Base-by-base conservation (phyloP, 306 rosid species). In the Ziziphus jujuba region DNA sequence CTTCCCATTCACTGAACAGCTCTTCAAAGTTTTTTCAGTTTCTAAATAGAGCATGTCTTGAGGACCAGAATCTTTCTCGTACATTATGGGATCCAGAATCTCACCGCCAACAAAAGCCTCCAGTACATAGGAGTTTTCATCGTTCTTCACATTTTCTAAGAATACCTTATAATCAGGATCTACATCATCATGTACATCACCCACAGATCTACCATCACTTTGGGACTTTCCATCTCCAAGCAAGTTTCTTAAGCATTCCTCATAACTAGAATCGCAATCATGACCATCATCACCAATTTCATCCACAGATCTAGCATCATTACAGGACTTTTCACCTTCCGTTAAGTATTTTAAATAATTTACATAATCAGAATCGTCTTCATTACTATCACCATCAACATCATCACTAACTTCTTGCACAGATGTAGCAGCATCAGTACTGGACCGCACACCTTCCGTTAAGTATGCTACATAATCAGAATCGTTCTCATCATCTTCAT, bases 121-220 rank as follows among this genome's bases (percentile, higher is more conserved):
- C 17, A 74, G 28, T 19, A 54, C 63, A 70, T 78, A 82, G 3
- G 81, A 76, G 15, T 71, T 61, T 4, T 82, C 79, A 65, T 69
- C 69, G 56, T 22, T 67, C 70, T 51, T 77, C 71, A 72, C 67
- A 58, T 67, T 71, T 63, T 76, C 72, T 58, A 84, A 59, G 45
- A 77, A 78, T 20, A 44, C 51, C 69, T 16, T 72, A 59, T 63
- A 83, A 16, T 68, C 60, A 69, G 74, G 67, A 79, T 75, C 86
- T 21, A 2, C 11, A 45, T 54, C 63, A 44, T 70, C 73, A 65
- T 31, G 38, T 23, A 34, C 62, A 62, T 9, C 23, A 23, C 38
- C 58, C 24, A 11, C 20, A 35, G 19, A 20, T 7, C 40, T 59
- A 17, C 44, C 60, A 38, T 59, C 50, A 57, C 34, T 16, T 45